These are phyloP conservation scores for Vitis hybrid DNA, from an alignment of 177 flowering plant genomes.

Conservation along the genomic window DNA sequence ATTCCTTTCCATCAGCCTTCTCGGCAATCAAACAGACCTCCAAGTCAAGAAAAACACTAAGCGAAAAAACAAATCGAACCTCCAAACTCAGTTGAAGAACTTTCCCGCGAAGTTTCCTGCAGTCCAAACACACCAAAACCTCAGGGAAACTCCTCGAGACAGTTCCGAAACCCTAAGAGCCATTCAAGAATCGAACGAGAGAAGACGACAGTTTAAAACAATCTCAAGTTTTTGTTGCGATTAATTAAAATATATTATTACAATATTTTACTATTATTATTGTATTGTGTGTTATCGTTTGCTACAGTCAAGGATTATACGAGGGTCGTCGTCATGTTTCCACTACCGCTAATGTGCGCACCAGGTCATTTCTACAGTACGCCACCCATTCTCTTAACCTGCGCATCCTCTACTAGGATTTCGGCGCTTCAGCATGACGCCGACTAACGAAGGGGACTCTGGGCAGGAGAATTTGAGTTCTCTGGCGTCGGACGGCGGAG, in stretches of 20 bases:
- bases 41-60: not conserved
- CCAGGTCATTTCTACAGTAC: slow-evolving; percentile 23
- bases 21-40: slow-evolving; percentile 10
- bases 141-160: not conserved
- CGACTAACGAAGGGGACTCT: no score
- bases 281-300: not conserved
- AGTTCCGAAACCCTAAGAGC: slow-evolving; percentile 12
- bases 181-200: slow-evolving; percentile 22
- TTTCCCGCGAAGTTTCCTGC: slow-evolving; percentile 20
- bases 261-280: not conserved
- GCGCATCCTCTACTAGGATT: slow-evolving; percentile 10
- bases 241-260: slow-evolving; percentile 10
- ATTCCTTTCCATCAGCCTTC: slow-evolving; percentile 3
- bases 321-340: slow-evolving; percentile 19
- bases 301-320: slow-evolving; percentile 27
- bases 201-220: slow-evolving; percentile 27
- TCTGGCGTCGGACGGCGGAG: no score
- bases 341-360: slow-evolving; percentile 38
- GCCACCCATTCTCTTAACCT: slow-evolving; percentile 9
- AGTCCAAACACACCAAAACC: not conserved
- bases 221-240: slow-evolving; percentile 2
- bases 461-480: no score
- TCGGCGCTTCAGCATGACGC: not conserved
- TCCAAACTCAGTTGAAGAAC: not conserved
- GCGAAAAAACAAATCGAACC: not conserved